Evolutionary conservation across 2,329 filamentous ascomycete species (phyloP).

Genomic region (Claviceps arundinis): DNA sequence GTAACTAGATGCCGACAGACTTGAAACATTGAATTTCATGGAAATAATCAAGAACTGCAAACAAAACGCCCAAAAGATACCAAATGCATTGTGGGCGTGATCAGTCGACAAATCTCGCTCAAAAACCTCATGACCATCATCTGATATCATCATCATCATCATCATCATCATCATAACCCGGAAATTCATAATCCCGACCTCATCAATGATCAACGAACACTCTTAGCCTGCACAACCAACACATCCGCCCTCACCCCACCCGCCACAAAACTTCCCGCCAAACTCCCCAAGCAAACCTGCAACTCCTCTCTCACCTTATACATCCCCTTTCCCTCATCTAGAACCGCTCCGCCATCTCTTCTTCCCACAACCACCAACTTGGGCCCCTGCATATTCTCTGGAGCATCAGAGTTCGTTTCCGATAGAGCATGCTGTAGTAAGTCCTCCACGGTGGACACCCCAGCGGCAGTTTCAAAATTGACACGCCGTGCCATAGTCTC

Average conservation of each 20-base stretch:
- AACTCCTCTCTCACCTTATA: conserved; percentile 10
- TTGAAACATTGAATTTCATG: too few species aligned
- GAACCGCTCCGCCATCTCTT: conserved; percentile 4
- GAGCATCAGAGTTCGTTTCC: conserved; percentile 3
- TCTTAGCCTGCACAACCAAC: conserved; percentile 20
- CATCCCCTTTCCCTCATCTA: conserved; percentile 13
- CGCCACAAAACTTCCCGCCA: conserved; percentile 12
- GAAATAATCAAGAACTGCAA: too few species aligned
- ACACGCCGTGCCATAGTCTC: conserved; percentile 8
- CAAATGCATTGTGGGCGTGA: too few species aligned
- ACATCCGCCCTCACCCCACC: conserved; percentile 12
- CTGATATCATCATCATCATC: too few species aligned
- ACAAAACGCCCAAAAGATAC: too few species aligned
- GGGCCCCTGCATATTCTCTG: conserved; percentile 5
- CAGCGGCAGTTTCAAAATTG: conserved; percentile 9
- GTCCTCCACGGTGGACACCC: conserved; percentile 11
- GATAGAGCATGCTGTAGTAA: conserved; percentile 10
- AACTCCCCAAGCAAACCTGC: conserved; percentile 11
- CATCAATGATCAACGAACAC: too few species aligned
- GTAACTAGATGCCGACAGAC: too few species aligned
- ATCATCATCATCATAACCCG: too few species aligned
- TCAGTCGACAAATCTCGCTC: too few species aligned
- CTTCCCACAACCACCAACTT: conserved; percentile 14
- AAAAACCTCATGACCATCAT: too few species aligned
- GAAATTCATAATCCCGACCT: background rate